phyloP scores from a whole-genome alignment of 768 basidiomycete species.

The Podaxis sp. region DNA sequence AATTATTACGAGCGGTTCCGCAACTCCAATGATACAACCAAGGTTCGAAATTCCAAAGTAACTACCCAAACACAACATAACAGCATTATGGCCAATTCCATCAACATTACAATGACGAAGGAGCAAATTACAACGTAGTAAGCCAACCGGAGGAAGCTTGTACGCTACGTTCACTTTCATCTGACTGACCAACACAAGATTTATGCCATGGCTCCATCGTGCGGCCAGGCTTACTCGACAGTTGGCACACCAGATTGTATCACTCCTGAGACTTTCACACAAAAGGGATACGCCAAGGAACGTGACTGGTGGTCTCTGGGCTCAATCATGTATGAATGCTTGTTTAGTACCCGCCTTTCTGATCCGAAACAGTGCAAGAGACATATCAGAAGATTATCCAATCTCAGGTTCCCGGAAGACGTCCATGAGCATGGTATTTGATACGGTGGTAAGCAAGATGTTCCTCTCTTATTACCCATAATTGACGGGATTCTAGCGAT shows the following conservation, averaged over 20 bases:
- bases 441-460: conserved; percentile 61
- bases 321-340: conserved; percentile 97
- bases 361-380: conserved; percentile 91
- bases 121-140: conserved; percentile 98
- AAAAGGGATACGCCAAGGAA: conserved; percentile 96
- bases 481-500: neutral
- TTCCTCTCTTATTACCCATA: neutral
- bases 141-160: conserved; percentile 93
- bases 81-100: conserved; percentile 96
- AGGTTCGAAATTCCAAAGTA: conserved; percentile 37
- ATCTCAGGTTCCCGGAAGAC: conserved; percentile 89
- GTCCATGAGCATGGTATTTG: conserved; percentile 90
- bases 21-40: conserved; percentile 54
- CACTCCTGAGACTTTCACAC: conserved; percentile 94
- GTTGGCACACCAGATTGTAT: conserved; percentile 97
- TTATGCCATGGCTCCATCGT: neutral
- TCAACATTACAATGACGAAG: conserved; percentile 93
- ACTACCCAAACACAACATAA: conserved; percentile 62
- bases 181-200: neutral
- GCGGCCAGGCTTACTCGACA: conserved; percentile 85
- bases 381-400: conserved; percentile 98
- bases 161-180: conserved; percentile 27
- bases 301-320: conserved; percentile 99
- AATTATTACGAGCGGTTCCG: conserved; percentile 84
- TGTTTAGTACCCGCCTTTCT: conserved; percentile 96